phyloP scores from a whole-genome alignment of 2,329 filamentous ascomycete genomes.

The Ophidiomyces ophidiicola region DNA sequence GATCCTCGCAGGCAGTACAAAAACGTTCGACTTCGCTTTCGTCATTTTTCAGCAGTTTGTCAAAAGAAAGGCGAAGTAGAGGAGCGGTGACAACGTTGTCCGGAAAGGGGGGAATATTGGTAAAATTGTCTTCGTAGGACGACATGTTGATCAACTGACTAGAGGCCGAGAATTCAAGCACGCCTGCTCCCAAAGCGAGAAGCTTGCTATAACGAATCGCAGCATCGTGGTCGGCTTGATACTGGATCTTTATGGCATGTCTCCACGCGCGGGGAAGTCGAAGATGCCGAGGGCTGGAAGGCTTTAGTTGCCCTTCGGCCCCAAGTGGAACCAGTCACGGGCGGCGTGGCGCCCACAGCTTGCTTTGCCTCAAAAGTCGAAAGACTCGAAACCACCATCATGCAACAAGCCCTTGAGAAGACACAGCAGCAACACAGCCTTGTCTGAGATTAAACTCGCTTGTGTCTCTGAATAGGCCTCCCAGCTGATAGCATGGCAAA shows the following conservation, averaged over 20 bases:
- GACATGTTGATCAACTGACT: slow-evolving; percentile 5
- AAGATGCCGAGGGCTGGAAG: slow-evolving; percentile 8
- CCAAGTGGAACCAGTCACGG: no score
- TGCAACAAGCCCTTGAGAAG: no score
- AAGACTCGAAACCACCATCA: no score
- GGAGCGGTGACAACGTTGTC: slow-evolving; percentile 33
- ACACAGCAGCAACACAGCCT: no score
- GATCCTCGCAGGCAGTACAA: slow-evolving; percentile 32
- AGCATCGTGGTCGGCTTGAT: no score
- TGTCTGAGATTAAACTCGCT: no score
- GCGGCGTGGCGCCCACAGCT: not conserved
- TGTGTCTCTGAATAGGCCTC: no score
- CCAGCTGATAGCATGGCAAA: no score
- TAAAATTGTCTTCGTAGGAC: slow-evolving; percentile 17
- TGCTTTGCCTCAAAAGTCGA: not conserved
- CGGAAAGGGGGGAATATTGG: slow-evolving; percentile 31
- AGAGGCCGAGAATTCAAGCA: no score
- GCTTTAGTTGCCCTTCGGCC: no score
- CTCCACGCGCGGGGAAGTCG: slow-evolving; percentile 5
- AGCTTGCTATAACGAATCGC: no score
- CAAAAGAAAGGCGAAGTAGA: slow-evolving; percentile 32
- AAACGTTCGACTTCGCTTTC: slow-evolving; percentile 26
- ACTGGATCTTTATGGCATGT: not conserved
- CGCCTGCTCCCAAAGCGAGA: no score
- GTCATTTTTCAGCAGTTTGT: slow-evolving; percentile 29